Conservation (phyloP, 352 stramenopile species). For the Aphanomyces cochlioides region DNA sequence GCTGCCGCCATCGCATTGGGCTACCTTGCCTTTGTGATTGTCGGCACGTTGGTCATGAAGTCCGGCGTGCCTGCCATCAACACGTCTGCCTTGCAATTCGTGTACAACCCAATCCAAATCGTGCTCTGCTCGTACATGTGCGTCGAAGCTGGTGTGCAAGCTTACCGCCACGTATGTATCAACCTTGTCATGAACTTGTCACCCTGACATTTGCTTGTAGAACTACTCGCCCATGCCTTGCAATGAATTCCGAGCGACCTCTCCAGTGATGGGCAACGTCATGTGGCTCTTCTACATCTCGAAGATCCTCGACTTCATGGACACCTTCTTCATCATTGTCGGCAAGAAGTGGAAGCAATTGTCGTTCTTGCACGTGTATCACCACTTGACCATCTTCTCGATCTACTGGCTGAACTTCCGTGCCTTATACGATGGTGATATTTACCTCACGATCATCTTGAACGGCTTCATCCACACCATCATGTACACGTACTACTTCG, state of each 20-base stretch:
- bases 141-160: slow-evolving; percentile 89
- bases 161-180: slow-evolving; percentile 70
- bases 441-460: slow-evolving; percentile 95
- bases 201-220: too few species aligned
- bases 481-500: slow-evolving; percentile 99
- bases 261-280: slow-evolving; percentile 92
- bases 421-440: slow-evolving; percentile 93
- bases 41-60: slow-evolving; percentile 77
- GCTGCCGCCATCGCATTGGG: slow-evolving; percentile 54
- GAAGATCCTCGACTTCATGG: slow-evolving; percentile 92
- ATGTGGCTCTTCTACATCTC: slow-evolving; percentile 99
- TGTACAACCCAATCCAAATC: slow-evolving; percentile 97
- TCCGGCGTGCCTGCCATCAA: slow-evolving; percentile 66
- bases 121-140: slow-evolving; percentile 96
- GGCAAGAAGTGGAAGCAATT: slow-evolving; percentile 98
- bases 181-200: too few species aligned
- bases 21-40: slow-evolving; percentile 64
- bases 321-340: slow-evolving; percentile 98
- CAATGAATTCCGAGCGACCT: slow-evolving; percentile 84
- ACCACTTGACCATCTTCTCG: slow-evolving; percentile 96
- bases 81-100: slow-evolving; percentile 86
- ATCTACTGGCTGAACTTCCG: slow-evolving; percentile 96
- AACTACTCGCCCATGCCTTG: slow-evolving; percentile 91
- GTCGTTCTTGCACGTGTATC: slow-evolving; percentile 97
- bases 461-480: slow-evolving; percentile 98